Percentiles rank a stretch among this genome's conserved stretches.
These are phyloP conservation scores for Plasmodium gaboni DNA, from an alignment of 169 alveolate genomes.

Conservation along the genomic window DNA sequence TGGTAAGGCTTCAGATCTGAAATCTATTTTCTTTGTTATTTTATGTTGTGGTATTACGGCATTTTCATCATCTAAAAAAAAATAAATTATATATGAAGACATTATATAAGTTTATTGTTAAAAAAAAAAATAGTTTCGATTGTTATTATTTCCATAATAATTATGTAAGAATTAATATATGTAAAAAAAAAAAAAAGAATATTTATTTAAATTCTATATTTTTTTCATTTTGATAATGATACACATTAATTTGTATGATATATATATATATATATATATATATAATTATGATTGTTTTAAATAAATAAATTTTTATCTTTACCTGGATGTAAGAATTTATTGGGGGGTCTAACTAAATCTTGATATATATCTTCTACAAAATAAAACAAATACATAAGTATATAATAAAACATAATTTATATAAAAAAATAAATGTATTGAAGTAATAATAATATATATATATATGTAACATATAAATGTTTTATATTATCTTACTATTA, in stretches of 20 bases:
- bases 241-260: no score
- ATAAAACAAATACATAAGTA: neutral
- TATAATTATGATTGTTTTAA: conserved; percentile 27
- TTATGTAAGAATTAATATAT: neutral
- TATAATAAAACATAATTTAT: neutral
- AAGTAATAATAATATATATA: neutral
- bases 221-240: neutral
- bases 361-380: conserved; percentile 63
- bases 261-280: no score
- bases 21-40: conserved; percentile 69
- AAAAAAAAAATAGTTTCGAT: neutral
- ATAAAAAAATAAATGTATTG: no score
- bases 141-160: neutral
- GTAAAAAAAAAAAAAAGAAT: no score
- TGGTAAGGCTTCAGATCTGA: conserved; percentile 87
- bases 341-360: conserved; percentile 78
- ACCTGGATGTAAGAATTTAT: conserved; percentile 87
- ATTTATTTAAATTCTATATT: neutral
- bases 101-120: neutral
- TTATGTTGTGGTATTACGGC: conserved; percentile 82
- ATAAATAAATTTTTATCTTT: conserved; percentile 74
- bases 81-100: neutral
- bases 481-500: conserved; percentile 27
- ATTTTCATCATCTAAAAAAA: conserved; percentile 28
- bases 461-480: neutral